Conservation (phyloP, 208 protist species). For the Leishmania tropica region DNA sequence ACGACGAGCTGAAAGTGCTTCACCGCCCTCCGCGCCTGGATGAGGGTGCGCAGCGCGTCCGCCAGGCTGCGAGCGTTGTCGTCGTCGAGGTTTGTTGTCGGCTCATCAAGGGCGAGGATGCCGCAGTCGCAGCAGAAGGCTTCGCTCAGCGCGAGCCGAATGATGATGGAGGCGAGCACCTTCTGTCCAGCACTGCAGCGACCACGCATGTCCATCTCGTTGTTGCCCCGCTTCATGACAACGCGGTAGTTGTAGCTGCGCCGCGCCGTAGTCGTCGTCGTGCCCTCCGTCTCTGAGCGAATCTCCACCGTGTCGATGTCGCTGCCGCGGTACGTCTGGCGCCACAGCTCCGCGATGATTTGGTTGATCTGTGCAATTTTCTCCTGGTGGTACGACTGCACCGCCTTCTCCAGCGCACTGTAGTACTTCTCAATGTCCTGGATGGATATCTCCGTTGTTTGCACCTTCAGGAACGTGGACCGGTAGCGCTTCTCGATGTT, state of each 20-base stretch:
- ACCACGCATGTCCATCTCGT: constrained; percentile 98
- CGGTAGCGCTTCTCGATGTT: constrained; percentile 89
- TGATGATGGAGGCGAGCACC: constrained; percentile 98
- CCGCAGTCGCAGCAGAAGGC: constrained; percentile 99
- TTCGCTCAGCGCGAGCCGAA: constrained; percentile 99
- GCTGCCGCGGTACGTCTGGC: constrained; percentile 96
- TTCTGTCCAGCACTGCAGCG: constrained; percentile 98
- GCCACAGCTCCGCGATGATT: constrained; percentile 98
- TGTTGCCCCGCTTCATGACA: constrained; percentile 96
- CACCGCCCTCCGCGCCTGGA: constrained; percentile 70
- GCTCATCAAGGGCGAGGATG: constrained; percentile 99
- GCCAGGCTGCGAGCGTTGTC: constrained; percentile 90
- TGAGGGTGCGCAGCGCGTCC: constrained; percentile 80
- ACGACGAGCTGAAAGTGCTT: constrained; percentile 99
- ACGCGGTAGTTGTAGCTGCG: constrained; percentile 94
- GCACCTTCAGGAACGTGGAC: constrained; percentile 88
- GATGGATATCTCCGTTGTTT: constrained; percentile 86
- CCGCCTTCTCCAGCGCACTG: constrained; percentile 91
- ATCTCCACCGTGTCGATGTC: constrained; percentile 99
- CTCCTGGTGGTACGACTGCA: constrained; percentile 97
- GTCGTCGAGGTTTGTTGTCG: constrained; percentile 99
- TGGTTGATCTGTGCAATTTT: constrained; percentile 99
- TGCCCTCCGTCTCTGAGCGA: constrained; percentile 88
- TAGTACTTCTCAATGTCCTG: constrained; percentile 93
- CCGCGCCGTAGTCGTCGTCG: constrained; percentile 55